Percentiles rank a stretch among this genome's conserved stretches.
Evolutionary conservation across 192 early-diverging fungal species (phyloP).

Genomic region (Coemansia sp.): DNA sequence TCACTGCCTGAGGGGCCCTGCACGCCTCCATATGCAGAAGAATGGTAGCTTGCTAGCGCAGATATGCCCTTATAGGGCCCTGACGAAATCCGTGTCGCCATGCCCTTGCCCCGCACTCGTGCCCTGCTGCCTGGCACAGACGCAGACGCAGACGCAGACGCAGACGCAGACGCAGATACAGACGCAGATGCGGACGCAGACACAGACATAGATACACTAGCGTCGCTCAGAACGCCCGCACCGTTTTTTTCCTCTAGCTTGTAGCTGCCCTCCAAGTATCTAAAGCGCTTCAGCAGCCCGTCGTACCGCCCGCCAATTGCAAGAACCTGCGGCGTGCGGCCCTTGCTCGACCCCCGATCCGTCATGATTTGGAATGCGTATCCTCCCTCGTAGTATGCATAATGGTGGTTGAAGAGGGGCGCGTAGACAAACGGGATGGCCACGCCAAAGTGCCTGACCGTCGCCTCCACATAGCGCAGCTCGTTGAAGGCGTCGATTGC

Average conservation of each 20-base stretch:
- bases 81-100: neutral
- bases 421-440: constrained; percentile 44
- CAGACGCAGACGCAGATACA: too few species aligned
- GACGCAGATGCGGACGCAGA: neutral
- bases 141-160: too few species aligned
- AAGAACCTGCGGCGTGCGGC: constrained; percentile 53
- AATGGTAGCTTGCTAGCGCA: neutral
- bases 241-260: neutral
- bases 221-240: neutral
- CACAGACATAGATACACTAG: too few species aligned
- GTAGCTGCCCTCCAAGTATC: constrained; percentile 48
- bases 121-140: too few species aligned
- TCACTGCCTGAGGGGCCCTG: neutral
- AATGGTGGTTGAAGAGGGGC: constrained; percentile 63
- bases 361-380: constrained; percentile 63
- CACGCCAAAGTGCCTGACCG: constrained; percentile 38
- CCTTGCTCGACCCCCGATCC: constrained; percentile 31
- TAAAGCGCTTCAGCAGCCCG: constrained; percentile 52
- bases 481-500: constrained; percentile 36
- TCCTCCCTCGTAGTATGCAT: constrained; percentile 55
- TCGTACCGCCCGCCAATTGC: constrained; percentile 73
- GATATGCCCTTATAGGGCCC: neutral
- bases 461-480: constrained; percentile 42
- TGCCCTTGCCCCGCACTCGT: neutral
- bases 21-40: neutral